Evolutionary conservation across 2,329 filamentous ascomycete species (phyloP), one percentile per base, ranked within the genome.

Genomic region (Colletotrichum caudatum): DNA sequence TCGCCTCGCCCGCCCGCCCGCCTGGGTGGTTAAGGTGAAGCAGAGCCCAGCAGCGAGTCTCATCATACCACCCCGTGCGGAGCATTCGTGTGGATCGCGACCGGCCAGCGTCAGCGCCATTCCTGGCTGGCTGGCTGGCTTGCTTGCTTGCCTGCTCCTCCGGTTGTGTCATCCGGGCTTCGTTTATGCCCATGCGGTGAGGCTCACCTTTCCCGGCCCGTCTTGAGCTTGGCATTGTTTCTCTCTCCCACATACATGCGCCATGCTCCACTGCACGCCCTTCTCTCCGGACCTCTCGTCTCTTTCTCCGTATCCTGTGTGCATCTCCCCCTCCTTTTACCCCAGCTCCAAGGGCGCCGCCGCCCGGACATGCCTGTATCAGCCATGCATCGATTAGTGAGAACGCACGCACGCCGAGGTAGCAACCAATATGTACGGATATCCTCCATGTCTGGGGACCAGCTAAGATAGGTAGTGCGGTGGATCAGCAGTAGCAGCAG

Each of bases 221-320:
- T 59, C 26, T 50, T 35, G 29, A 37, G 37, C 67, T 70, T 61
- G 67, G 48, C 48, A 26, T 61, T 54, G 63, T 61, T 66, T 66
- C 56, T 66, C 23, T 26, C 39, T 29, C 29, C 29, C 29, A 29
- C 2, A 29, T 29, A 26, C 50, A 35, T 64, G n/a, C 23, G 20
- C 33, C 26, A 23, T 37, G 48, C 67, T 67, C 14, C 66, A 37
- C 67, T 66, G 5, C 67, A 50, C 63, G 50, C 16, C 26, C 26
- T 33, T 54, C 29, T 41, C 56, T 12, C 48, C 23, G 23, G 35
- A 51, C 48, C 35, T 51, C 26, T 48, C 26, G 39, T n/a, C 53
- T 65, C 61, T 29, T 18, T 11, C 9, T 53, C 8, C 26, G 9
- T 53, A 29, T 11, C 20, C 16, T 3, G 6, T 35, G 8, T 51